Percentiles rank a stretch among this genome's conserved stretches.
Evolutionary conservation across 441 rosid genomes (phyloP).

Genomic region (Pelargonium exstipulatum): DNA sequence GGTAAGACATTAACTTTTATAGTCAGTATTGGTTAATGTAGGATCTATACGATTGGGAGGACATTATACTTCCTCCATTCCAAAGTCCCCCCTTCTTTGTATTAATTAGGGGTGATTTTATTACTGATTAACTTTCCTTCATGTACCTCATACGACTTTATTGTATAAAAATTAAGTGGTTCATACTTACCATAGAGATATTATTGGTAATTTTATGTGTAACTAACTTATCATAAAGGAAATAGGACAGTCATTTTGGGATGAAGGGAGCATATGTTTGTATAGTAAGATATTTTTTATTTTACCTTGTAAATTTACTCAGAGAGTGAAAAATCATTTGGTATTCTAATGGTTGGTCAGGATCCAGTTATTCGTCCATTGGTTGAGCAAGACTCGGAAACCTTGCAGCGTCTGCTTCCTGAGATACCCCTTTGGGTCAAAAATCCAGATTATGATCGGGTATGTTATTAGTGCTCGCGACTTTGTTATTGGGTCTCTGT

Average conservation of each 20-base stretch:
- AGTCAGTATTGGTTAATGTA: no score
- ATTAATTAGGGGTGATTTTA: no score
- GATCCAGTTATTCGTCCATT: conserved; percentile 66
- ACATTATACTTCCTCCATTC: no score
- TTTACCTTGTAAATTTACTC: background rate
- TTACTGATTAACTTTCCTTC: no score
- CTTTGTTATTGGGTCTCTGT: conserved; percentile 11
- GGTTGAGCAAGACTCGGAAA: conserved; percentile 62
- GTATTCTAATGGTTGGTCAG: conserved; percentile 30
- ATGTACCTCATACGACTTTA: no score
- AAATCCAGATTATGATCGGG: conserved; percentile 88
- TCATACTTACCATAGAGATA: no score
- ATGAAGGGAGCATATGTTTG: background rate
- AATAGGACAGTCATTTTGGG: no score
- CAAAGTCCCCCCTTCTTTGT: no score
- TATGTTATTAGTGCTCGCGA: conserved; percentile 27
- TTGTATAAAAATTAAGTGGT: no score
- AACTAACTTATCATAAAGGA: no score
- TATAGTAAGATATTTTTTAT: background rate
- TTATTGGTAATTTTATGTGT: no score
- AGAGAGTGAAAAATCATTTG: background rate
- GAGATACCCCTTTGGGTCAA: conserved; percentile 96
- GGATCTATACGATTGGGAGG: no score
- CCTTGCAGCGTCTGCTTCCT: conserved; percentile 77
- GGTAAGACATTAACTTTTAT: background rate